These are phyloP conservation scores for Malassezia restricta DNA, from an alignment of 1,284 basidiomycete genomes.

Conservation along the genomic window DNA sequence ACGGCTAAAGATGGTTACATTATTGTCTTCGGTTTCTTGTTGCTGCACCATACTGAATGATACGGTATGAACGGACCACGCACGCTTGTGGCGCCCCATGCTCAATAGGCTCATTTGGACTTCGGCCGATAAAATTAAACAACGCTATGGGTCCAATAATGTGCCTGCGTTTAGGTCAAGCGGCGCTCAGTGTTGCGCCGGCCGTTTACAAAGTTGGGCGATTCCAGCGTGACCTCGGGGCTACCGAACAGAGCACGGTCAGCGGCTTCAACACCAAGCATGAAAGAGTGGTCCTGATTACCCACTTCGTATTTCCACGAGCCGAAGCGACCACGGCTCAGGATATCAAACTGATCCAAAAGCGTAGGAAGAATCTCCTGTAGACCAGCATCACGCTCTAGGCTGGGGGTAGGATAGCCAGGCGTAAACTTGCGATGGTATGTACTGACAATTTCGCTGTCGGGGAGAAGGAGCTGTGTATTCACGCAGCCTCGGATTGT, in stretches of 20 bases:
- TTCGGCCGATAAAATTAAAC: no score
- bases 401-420: conserved; percentile 50
- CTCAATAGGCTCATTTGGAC: no score
- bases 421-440: conserved; percentile 51
- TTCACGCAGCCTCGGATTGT: conserved; percentile 51
- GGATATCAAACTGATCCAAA: conserved; percentile 48
- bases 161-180: conserved; percentile 15
- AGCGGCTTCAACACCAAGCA: conserved; percentile 52
- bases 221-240: conserved; percentile 49
- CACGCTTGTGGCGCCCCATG: no score
- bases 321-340: conserved; percentile 51
- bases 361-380: conserved; percentile 49
- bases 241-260: conserved; percentile 49
- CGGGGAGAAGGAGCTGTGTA: conserved; percentile 49
- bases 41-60: no score
- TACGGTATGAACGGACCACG: no score
- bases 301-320: conserved; percentile 52
- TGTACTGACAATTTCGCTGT: conserved; percentile 51
- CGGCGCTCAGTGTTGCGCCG: conserved; percentile 48
- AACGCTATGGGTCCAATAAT: no score
- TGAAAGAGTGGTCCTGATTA: conserved; percentile 52
- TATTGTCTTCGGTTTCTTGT: no score
- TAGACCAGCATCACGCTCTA: conserved; percentile 50
- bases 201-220: conserved; percentile 50
- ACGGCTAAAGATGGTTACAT: conserved; percentile 1